Conservation (phyloP, 2,329 filamentous ascomycete genomes). For the Hypoxylon rubiginosum region DNA sequence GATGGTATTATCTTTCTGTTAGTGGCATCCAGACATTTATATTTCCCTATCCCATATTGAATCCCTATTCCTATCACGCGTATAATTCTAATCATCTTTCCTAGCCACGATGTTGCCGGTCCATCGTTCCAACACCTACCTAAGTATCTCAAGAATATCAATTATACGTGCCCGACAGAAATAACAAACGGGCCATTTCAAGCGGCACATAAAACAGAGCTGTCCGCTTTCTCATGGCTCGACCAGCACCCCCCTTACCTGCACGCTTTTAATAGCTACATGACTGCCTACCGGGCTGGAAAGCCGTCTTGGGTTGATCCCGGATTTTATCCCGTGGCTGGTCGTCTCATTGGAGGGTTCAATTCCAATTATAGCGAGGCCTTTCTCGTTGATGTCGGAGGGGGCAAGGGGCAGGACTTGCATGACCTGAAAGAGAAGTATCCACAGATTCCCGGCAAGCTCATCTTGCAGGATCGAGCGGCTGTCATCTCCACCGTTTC, state of each 20-base stretch:
- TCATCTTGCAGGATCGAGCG: conserved; percentile 56
- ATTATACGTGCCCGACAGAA: conserved; percentile 48
- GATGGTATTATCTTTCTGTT: conserved; percentile 51
- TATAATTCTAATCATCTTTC: neutral
- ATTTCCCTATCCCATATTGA: neutral
- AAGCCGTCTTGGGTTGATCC: conserved; percentile 55
- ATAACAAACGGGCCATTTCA: conserved; percentile 55
- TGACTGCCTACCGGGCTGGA: conserved; percentile 56
- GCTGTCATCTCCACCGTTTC: conserved; percentile 37
- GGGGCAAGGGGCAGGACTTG: conserved; percentile 57
- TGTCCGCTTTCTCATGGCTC: conserved; percentile 56
- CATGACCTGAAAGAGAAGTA: conserved; percentile 49
- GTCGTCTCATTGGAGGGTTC: conserved; percentile 40
- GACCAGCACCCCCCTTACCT: conserved; percentile 54
- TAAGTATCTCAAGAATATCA: conserved; percentile 49
- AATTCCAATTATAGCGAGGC: conserved; percentile 47
- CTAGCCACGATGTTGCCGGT: conserved; percentile 54
- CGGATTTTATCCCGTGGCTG: conserved; percentile 46
- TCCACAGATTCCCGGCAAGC: conserved; percentile 49
- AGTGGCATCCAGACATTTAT: conserved; percentile 1
- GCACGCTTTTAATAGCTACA: conserved; percentile 53
- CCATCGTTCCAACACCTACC: conserved; percentile 53
- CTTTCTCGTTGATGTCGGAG: conserved; percentile 58
- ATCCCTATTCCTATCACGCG: too few species aligned
- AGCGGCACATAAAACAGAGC: conserved; percentile 52